Evolutionary conservation across 768 basidiomycete species (phyloP).

Genomic region (Hericium alpestre): DNA sequence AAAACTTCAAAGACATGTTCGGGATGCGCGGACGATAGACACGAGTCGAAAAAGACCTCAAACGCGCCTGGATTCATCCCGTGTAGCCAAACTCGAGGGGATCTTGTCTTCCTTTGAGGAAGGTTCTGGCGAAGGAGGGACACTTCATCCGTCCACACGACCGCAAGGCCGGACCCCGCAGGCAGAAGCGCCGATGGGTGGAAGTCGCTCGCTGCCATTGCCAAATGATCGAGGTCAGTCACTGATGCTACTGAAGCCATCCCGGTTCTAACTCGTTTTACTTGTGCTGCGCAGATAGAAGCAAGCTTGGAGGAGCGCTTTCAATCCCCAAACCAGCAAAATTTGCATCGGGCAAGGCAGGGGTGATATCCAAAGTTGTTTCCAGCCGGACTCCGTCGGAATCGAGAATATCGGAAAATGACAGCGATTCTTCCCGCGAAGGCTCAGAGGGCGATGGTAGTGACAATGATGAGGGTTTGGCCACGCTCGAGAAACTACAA

Average conservation of each 20-base stretch:
- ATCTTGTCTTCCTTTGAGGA: constrained; percentile 53
- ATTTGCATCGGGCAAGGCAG: constrained; percentile 11
- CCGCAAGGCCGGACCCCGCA: not conserved
- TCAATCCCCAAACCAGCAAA: constrained; percentile 15
- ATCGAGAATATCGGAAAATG: not conserved
- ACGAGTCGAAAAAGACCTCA: constrained; percentile 23
- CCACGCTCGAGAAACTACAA: constrained; percentile 10
- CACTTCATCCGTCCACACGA: too few relatives aligned
- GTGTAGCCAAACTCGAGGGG: constrained; percentile 57
- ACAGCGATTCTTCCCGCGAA: constrained; percentile 30
- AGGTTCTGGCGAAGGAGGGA: too few relatives aligned
- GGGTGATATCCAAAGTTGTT: not conserved
- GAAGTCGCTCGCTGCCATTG: too few relatives aligned
- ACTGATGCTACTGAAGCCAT: too few relatives aligned
- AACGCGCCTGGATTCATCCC: constrained; percentile 46
- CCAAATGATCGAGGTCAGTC: too few relatives aligned
- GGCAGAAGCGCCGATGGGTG: not conserved
- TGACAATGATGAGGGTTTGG: constrained; percentile 22
- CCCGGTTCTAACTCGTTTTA: too few relatives aligned
- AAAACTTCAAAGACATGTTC: constrained; percentile 58
- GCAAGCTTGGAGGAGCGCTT: too few relatives aligned
- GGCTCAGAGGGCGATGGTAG: constrained; percentile 33
- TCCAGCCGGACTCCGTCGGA: not conserved
- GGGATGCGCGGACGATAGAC: constrained; percentile 44
- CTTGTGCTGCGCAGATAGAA: too few relatives aligned